These are phyloP conservation scores for Paraphaeosphaeria minitans DNA, from an alignment of 2,329 filamentous ascomycete species.

Conservation along the genomic window DNA sequence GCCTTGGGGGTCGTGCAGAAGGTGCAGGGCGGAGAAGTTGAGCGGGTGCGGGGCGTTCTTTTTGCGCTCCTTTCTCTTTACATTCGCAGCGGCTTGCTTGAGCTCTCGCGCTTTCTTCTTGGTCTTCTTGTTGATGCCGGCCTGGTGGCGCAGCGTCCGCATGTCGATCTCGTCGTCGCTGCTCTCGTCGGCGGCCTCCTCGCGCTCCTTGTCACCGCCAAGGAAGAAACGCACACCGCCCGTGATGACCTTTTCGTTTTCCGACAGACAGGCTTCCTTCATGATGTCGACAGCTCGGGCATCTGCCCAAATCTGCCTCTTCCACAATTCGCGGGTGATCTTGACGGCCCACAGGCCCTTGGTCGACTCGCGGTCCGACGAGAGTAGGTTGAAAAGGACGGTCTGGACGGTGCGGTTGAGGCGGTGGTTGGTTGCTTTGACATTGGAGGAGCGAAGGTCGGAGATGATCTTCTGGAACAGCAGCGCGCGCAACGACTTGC, in stretches of 20 bases:
- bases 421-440: constrained; percentile 85
- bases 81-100: constrained; percentile 78
- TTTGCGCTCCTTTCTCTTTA: constrained; percentile 81
- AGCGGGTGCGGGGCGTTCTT: constrained; percentile 85
- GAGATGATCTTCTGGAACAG: constrained; percentile 91
- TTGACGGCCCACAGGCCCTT: constrained; percentile 97
- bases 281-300: constrained; percentile 96
- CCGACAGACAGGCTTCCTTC: constrained; percentile 87
- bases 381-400: constrained; percentile 88
- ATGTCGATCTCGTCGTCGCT: constrained; percentile 77
- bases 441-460: constrained; percentile 86
- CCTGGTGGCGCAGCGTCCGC: constrained; percentile 79
- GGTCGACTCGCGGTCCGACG: constrained; percentile 79
- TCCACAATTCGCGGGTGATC: constrained; percentile 94
- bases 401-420: constrained; percentile 93
- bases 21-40: constrained; percentile 94
- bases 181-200: constrained; percentile 82
- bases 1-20: constrained; percentile 91
- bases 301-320: constrained; percentile 93
- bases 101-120: constrained; percentile 83
- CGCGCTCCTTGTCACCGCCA: constrained; percentile 92
- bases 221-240: constrained; percentile 93
- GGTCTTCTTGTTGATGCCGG: constrained; percentile 93
- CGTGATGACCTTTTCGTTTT: constrained; percentile 90
- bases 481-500: constrained; percentile 82